Evolutionary conservation across 148 eudicot genomes (phyloP), one percentile per base, ranked within the genome.

Genomic region (Bassia scoparia): DNA sequence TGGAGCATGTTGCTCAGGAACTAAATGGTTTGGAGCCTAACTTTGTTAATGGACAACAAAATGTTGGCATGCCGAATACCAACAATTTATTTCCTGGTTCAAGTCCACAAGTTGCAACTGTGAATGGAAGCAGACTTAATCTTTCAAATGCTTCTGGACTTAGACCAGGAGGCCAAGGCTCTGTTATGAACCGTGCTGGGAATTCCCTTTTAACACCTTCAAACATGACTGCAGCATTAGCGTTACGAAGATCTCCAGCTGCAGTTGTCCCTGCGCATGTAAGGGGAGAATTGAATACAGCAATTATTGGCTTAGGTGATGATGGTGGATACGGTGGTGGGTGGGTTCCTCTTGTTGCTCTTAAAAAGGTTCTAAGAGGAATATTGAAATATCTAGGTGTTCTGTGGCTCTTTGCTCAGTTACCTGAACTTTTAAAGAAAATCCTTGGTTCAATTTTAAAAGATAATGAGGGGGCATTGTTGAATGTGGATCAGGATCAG

Each of bases 321-420:
- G 99, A 96, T 83, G 99, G 99, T 69, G 99, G 99, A 58, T 96
- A 96, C 85, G 97, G 99, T 73, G 99, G 99, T 78, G 99, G 99
- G 46, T 96, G 99, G 99, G 99, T 96, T 76, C 99, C 99, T 52
- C 87, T 90, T 83, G 99, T 90, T 79, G 97, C 99, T 49, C 92
- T 96, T 14, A 92, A 96, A 80, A 96, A 96, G 89, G 99, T 96
- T 74, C 89, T 96, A 67, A 84, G 97, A 82, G 97, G 97, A 26
- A 90, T 96, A 69, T 83, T 96, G 56, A 96, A 96, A 78, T 96
- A 96, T 74, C 96, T 96, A 44, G 99, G 99, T 29, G 99, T 96
- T 49, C 72, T 96, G 61, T 96, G 99, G 99, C 97, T 96, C 68
- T 96, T 96, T 86, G 96, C 99, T 0, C 99, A 96, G 81, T 71